Evolutionary conservation across 148 eudicot species (phyloP).

Genomic region (Rhododendron ovatum): DNA sequence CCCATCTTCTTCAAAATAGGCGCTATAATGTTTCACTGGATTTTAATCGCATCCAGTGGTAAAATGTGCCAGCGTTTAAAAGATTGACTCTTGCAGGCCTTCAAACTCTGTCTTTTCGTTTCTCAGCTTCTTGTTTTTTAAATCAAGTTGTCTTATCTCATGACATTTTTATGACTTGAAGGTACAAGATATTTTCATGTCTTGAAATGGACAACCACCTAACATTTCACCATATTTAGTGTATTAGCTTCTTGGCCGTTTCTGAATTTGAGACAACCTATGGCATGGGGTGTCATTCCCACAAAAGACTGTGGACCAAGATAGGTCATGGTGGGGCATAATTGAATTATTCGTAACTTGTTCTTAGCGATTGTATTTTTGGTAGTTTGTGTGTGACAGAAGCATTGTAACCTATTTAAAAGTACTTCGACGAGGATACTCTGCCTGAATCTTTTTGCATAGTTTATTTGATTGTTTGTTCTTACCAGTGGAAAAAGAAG

Average conservation of each 20-base stretch:
- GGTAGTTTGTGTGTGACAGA: neutral
- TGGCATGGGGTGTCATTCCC: neutral
- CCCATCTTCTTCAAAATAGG: neutral
- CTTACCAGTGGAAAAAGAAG: neutral
- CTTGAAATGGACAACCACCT: neutral
- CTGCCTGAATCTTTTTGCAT: neutral
- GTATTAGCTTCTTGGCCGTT: neutral
- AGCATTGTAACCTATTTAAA: neutral
- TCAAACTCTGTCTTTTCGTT: neutral
- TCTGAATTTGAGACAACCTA: neutral
- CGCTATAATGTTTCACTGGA: neutral
- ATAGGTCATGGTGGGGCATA: neutral
- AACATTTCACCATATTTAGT: neutral
- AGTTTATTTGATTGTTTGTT: neutral
- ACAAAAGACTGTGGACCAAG: neutral
- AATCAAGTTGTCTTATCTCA: neutral
- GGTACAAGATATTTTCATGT: neutral
- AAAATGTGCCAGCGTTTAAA: neutral
- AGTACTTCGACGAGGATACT: neutral
- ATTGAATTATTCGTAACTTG: neutral
- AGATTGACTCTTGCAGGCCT: neutral
- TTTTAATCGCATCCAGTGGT: neutral
- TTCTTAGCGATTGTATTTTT: neutral
- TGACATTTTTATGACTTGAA: neutral
- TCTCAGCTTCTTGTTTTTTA: neutral